Base-by-base conservation (phyloP, 768 basidiomycete genomes). In the Neoboletus magnificus region DNA sequence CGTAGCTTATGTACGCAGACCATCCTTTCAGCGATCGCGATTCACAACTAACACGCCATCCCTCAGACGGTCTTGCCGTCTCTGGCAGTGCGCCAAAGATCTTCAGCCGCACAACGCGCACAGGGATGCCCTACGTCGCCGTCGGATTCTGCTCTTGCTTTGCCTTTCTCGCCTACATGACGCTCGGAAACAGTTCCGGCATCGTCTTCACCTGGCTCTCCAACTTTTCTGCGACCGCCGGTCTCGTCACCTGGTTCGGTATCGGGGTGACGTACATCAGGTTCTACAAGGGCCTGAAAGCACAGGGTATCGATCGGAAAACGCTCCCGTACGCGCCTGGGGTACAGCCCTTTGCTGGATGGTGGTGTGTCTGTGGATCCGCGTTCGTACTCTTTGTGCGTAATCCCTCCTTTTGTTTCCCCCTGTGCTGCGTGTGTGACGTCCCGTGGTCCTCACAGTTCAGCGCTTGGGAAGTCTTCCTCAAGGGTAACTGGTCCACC, bases 71-170 rank as follows among this genome's bases (percentile, higher is more conserved):
- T 59, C 76, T 86, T 11, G 78, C 84, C 3, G 57, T 77, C 47
- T 74, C 75, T 20, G 79, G 80, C 0, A 77, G 81, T 52, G 82
- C 84, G 0, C 85, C 85, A 4, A 74, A 68, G 48, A 63, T 85
- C 44, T 84, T 86, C 51, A 48, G 63, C 27, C 70, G 74, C 48
- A 77, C 78, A 1, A 66, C 68, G 12, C 57, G 57, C 11, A 54
- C 62, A 6, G 74, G 83, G 36, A 61, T 84, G 2, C 84, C 83
- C 2, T 77, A 76, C 62, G 70, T 79, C 33, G 63, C 78, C 0
- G 64, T 75, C 13, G 55, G 36, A 0, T 6, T 67, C 30, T 73
- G 65, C 52, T 56, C 69, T 2, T 54, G 59, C 27, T 74, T 77
- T 47, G 68, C 72, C 0, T 52, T 73, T n/a, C 66, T 78, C 10